Evolutionary conservation across 495 filamentous ascomycete species (phyloP).

Genomic region (Lasiosphaeris hirsuta): DNA sequence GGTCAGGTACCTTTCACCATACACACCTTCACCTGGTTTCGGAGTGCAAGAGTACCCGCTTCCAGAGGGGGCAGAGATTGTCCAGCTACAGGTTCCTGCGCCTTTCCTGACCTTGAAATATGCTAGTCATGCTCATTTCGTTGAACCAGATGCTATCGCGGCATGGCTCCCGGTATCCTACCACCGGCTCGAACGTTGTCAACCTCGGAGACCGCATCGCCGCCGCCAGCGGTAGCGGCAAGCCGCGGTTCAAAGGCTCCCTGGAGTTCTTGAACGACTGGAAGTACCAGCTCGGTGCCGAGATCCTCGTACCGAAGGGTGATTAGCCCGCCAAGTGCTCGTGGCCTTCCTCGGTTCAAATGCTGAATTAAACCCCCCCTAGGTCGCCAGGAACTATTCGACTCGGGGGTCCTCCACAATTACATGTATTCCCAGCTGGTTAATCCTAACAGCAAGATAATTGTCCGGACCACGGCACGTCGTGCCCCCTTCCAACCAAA

Average conservation of each 20-base stretch:
- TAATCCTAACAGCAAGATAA: constrained; percentile 57
- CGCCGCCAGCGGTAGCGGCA: constrained; percentile 50
- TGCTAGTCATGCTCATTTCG: background rate
- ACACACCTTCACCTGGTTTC: constrained; percentile 46
- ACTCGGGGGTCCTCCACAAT: constrained; percentile 62
- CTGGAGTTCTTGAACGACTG: constrained; percentile 62
- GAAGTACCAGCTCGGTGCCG: constrained; percentile 68
- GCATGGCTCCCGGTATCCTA: constrained; percentile 79
- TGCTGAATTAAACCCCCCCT: background rate
- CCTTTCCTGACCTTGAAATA: background rate
- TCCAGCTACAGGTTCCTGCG: constrained; percentile 49
- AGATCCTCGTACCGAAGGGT: constrained; percentile 53
- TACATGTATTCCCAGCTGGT: constrained; percentile 62
- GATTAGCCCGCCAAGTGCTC: constrained; percentile 22
- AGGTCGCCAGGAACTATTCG: constrained; percentile 66
- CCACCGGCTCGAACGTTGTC: constrained; percentile 50
- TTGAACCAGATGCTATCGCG: constrained; percentile 63
- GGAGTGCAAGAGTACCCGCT: constrained; percentile 56
- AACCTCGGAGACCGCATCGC: constrained; percentile 58
- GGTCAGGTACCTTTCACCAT: constrained; percentile 35
- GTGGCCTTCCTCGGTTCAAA: background rate
- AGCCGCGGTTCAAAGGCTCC: constrained; percentile 49
- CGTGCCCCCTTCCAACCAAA: constrained; percentile 9
- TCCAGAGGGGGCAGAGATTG: constrained; percentile 52
- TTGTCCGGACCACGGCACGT: constrained; percentile 58